phyloP scores from a whole-genome alignment of 2,329 filamentous ascomycete species.

The Penicillium sp. region DNA sequence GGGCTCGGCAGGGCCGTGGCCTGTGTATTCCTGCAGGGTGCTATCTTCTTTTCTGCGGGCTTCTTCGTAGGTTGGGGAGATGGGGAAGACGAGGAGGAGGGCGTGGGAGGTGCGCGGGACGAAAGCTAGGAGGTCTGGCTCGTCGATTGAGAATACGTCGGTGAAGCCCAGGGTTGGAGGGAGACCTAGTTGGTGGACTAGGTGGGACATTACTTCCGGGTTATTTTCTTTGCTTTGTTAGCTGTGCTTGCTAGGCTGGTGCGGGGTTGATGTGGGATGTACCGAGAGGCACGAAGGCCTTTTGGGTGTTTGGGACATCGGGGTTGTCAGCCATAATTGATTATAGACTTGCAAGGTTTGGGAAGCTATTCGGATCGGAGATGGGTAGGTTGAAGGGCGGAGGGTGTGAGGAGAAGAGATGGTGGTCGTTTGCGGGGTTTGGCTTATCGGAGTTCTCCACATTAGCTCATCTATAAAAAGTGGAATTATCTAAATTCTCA shows the following conservation, averaged over 20 bases:
- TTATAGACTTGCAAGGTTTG: background rate
- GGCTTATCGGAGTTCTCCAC: background rate
- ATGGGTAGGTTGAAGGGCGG: background rate
- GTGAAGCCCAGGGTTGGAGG: slow-evolving; percentile 74
- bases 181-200: slow-evolving; percentile 81
- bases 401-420: background rate
- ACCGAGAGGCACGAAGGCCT: slow-evolving; percentile 52
- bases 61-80: slow-evolving; percentile 75
- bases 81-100: slow-evolving; percentile 87
- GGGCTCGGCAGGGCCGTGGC: slow-evolving; percentile 67
- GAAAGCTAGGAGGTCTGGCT: slow-evolving; percentile 79
- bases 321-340: slow-evolving; percentile 32
- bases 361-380: background rate
- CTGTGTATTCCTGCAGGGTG: slow-evolving; percentile 61
- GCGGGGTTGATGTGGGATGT: slow-evolving; percentile 2
- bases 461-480: background rate
- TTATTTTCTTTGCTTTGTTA: slow-evolving; percentile 61
- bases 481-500: background rate
- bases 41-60: slow-evolving; percentile 73
- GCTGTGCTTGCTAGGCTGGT: slow-evolving; percentile 1
- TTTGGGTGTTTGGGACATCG: slow-evolving; percentile 41
- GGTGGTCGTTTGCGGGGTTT: background rate
- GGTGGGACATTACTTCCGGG: slow-evolving; percentile 80
- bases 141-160: slow-evolving; percentile 89
- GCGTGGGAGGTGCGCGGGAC: slow-evolving; percentile 86